Conservation (phyloP, 768 basidiomycete species). For the Harrya chromipes region DNA sequence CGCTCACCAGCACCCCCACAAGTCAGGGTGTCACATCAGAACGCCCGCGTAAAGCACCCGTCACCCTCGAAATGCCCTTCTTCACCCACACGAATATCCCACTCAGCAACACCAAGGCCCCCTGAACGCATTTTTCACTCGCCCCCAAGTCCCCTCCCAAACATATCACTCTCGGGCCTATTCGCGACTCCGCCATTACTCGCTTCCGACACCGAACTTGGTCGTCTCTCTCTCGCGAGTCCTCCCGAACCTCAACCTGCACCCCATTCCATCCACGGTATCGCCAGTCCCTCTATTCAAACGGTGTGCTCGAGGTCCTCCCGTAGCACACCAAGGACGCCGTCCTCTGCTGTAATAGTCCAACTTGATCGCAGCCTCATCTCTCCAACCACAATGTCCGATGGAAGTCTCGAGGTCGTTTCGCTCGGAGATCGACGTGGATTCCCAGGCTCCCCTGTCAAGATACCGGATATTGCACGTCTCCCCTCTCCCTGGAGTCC, state of each 20-base stretch:
- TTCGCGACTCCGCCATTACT: constrained; percentile 7
- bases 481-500: constrained; percentile 34
- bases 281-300: too few species aligned
- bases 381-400: constrained; percentile 24
- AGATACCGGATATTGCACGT: background rate
- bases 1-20: too few species aligned
- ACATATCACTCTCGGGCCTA: constrained; percentile 19
- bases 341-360: constrained; percentile 13
- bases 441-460: constrained; percentile 8
- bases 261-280: background rate
- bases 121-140: constrained; percentile 8
- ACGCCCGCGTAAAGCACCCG: too few species aligned
- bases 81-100: background rate
- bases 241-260: background rate
- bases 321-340: background rate
- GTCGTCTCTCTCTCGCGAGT: background rate
- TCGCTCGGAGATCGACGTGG: constrained; percentile 15
- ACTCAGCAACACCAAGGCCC: background rate
- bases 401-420: constrained; percentile 22
- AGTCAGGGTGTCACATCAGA: too few species aligned
- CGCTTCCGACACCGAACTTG: too few species aligned
- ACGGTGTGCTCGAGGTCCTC: too few species aligned
- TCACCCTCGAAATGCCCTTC: too few species aligned
- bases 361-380: constrained; percentile 19
- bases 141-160: constrained; percentile 14